These are phyloP conservation scores for Endoconidiophora polonica DNA, from an alignment of 2,329 filamentous ascomycete species.

Conservation along the genomic window DNA sequence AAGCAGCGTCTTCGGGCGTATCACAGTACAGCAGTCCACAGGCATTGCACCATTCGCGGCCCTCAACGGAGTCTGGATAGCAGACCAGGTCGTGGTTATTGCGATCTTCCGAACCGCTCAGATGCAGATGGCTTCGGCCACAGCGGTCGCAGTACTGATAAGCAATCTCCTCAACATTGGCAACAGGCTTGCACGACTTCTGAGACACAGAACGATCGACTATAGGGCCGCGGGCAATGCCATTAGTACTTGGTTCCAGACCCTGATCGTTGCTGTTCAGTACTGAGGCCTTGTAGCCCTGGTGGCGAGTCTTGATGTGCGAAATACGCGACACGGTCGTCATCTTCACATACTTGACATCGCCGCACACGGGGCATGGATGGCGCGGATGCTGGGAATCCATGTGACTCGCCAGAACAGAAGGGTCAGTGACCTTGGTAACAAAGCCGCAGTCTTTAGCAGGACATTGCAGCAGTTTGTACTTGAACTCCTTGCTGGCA, in stretches of 20 bases:
- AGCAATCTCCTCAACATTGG: slow-evolving; percentile 12
- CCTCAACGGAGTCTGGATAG: slow-evolving; percentile 13
- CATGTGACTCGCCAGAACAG: slow-evolving; percentile 3
- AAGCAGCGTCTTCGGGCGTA: slow-evolving; percentile 5
- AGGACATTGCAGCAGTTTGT: slow-evolving; percentile 6
- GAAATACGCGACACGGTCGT: neutral
- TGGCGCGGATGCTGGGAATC: slow-evolving; percentile 4
- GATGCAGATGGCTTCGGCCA: slow-evolving; percentile 15
- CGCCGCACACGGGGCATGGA: slow-evolving; percentile 1
- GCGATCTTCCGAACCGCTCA: slow-evolving; percentile 13
- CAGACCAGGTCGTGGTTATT: slow-evolving; percentile 15
- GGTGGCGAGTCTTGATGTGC: slow-evolving; percentile 2
- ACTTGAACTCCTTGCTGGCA: neutral
- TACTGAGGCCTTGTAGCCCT: neutral
- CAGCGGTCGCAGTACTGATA: slow-evolving; percentile 17
- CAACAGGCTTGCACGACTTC: neutral
- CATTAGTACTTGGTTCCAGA: neutral
- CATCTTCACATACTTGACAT: slow-evolving; percentile 3
- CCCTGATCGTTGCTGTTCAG: neutral
- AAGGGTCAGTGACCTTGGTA: neutral
- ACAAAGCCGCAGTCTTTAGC: slow-evolving; percentile 7
- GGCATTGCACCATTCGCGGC: slow-evolving; percentile 13
- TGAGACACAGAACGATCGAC: slow-evolving; percentile 4
- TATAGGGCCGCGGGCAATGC: neutral
- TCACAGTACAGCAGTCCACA: slow-evolving; percentile 14